Evolutionary conservation across 257 asterid genomes (phyloP), one percentile per base, ranked within the genome.

Genomic region (Petunia axillaris): DNA sequence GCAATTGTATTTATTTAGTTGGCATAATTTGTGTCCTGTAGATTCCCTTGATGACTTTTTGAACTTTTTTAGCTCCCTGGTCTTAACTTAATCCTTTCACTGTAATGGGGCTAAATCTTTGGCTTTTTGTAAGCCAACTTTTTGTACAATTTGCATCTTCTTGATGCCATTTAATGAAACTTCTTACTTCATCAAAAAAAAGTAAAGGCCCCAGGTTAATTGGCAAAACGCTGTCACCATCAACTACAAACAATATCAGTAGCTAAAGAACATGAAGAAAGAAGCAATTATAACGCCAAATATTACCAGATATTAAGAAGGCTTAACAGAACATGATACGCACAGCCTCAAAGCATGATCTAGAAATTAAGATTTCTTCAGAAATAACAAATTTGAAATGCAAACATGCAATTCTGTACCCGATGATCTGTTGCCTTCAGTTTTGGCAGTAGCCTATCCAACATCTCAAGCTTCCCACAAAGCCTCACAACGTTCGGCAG

Each of bases 401-500:
- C 55, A 41, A 11, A 40, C 50, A 43, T 2, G 54, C 70, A 62
- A 74, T 39, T 39, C 64, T 85, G 76, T 88, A 96, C 99, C 94
- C 99, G 96, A 86, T 96, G 99, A 85, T 94, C 98, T 82, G 99
- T 96, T 82, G 97, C 98, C 93, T 96, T 96, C 40, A 96, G 87
- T 86, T 96, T 96, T 79, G 99, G 99, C 80, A 96, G 85, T 82
- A 96, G 83, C 39, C 99, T 89, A 87, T 96, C 99, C 79, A 96
- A 85, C 95, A 96, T 93, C 94, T 96, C 99, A 88, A 96, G 99
- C 93, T 96, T 96, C 89, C 99, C 99, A 85, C 99, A 96, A 40
- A 96, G 95, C 80, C 99, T 91, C 82, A 96, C 85, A 79, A 92
- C 2, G 75, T 82, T 89, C 35, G 99, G 99, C 82, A 96, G 93